These are phyloP conservation scores for Rasamsonia emersonii DNA, from an alignment of 2,329 filamentous ascomycete genomes.

Conservation along the genomic window DNA sequence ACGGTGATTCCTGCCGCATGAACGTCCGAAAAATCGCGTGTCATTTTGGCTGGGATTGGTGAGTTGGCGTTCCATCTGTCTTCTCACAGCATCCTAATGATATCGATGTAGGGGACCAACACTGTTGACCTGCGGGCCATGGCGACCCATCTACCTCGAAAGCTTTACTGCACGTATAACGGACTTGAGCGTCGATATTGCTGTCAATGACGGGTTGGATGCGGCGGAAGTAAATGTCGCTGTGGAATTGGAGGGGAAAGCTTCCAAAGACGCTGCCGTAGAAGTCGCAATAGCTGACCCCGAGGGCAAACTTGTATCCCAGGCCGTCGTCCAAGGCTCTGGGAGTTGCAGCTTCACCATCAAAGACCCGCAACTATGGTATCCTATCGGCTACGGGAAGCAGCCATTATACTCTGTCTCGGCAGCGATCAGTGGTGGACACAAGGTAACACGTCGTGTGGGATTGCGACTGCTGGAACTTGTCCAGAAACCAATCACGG, in stretches of 20 bases:
- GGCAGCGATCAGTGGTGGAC: conserved; percentile 31
- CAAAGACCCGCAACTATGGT: conserved; percentile 48
- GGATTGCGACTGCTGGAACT: conserved; percentile 46
- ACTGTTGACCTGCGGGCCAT: conserved; percentile 55
- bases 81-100: no score
- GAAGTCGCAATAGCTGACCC: no score
- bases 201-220: no score
- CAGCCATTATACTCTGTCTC: conserved; percentile 48
- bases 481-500: conserved; percentile 18
- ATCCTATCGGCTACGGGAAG: conserved; percentile 50
- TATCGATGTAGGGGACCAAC: no score
- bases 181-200: no score
- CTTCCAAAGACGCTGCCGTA: no score
- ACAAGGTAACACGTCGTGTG: conserved; percentile 41
- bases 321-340: no score
- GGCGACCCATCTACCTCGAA: conserved; percentile 59
- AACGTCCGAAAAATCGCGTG: conserved; percentile 60
- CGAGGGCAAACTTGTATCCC: no score
- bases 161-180: no score
- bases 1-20: conserved; percentile 37
- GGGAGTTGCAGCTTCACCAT: conserved; percentile 10
- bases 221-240: no score
- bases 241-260: no score
- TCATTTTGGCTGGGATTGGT: conserved; percentile 67
- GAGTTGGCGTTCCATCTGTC: no score